Percentiles rank a stretch among this genome's conserved stretches.
These are phyloP conservation scores for Malbranchea cinnamomea DNA, from an alignment of 2,329 filamentous ascomycete species.

Conservation along the genomic window DNA sequence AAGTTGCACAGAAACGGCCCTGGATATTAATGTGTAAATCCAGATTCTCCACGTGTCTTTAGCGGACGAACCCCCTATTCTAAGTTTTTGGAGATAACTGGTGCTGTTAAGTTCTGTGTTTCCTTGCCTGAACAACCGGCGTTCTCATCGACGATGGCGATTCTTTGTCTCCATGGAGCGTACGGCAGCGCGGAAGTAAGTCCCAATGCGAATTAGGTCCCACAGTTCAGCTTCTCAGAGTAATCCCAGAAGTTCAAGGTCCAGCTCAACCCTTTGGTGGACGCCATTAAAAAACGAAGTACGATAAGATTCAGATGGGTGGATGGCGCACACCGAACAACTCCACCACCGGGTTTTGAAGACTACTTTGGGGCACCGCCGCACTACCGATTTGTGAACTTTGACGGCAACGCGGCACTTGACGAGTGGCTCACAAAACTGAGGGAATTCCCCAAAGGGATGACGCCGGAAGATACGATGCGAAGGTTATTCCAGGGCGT, in stretches of 20 bases:
- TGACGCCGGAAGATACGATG: background rate
- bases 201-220: background rate
- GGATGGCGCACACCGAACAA: background rate
- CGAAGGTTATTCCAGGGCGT: background rate
- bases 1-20: too few relatives aligned
- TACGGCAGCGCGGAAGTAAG: slow-evolving; percentile 3
- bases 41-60: too few relatives aligned
- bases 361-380: slow-evolving; percentile 4
- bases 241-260: background rate
- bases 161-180: slow-evolving; percentile 2
- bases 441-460: background rate
- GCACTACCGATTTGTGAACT: background rate
- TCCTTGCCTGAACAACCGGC: too few relatives aligned
- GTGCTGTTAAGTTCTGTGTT: too few relatives aligned
- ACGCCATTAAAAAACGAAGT: background rate
- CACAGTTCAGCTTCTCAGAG: background rate
- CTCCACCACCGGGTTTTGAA: slow-evolving; percentile 3
- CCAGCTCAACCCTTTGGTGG: slow-evolving; percentile 1
- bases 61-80: too few relatives aligned
- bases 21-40: too few relatives aligned
- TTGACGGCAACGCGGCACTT: background rate
- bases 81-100: too few relatives aligned
- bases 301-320: slow-evolving; percentile 1
- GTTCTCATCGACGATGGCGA: slow-evolving; percentile 1
- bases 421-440: background rate